phyloP scores from a whole-genome alignment of 2,329 filamentous ascomycete species.

The Periconia digitata region DNA sequence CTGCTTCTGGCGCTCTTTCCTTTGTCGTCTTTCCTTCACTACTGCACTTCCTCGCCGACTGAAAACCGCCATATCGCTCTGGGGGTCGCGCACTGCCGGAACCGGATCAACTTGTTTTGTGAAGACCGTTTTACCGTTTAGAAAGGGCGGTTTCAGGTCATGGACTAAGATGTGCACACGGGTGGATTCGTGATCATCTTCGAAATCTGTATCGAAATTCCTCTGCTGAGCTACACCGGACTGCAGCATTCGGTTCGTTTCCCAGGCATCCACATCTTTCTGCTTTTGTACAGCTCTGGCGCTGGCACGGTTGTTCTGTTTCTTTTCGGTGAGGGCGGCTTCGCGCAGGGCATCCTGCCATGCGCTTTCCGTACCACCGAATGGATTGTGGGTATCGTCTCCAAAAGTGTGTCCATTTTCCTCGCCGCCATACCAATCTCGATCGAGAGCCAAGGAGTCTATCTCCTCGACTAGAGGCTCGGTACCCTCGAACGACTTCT shows the following conservation, averaged over 20 bases:
- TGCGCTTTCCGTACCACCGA: slow-evolving; percentile 72
- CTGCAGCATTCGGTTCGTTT: slow-evolving; percentile 96
- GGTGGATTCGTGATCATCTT: slow-evolving; percentile 86
- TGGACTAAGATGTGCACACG: slow-evolving; percentile 90
- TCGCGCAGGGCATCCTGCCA: slow-evolving; percentile 77
- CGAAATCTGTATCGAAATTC: slow-evolving; percentile 79
- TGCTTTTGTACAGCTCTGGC: slow-evolving; percentile 81
- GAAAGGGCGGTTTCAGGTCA: slow-evolving; percentile 88
- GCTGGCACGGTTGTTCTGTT: slow-evolving; percentile 69
- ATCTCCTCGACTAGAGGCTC: slow-evolving; percentile 65
- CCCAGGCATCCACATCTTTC: slow-evolving; percentile 96
- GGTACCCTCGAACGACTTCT: slow-evolving; percentile 62
- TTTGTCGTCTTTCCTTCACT: slow-evolving; percentile 86
- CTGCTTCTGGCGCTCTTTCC: slow-evolving; percentile 90
- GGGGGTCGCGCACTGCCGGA: slow-evolving; percentile 85
- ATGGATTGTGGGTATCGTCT: slow-evolving; percentile 91
- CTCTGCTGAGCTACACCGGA: slow-evolving; percentile 91
- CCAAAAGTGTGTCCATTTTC: slow-evolving; percentile 84
- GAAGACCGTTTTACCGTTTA: slow-evolving; percentile 93
- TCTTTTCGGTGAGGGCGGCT: slow-evolving; percentile 75
- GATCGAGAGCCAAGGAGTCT: slow-evolving; percentile 75
- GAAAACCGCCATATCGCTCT: slow-evolving; percentile 99
- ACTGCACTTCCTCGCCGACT: slow-evolving; percentile 93
- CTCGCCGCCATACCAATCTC: slow-evolving; percentile 91
- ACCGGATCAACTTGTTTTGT: slow-evolving; percentile 97